Evolutionary conservation across 768 basidiomycete genomes (phyloP).

Genomic region (Nidula microcarpa): DNA sequence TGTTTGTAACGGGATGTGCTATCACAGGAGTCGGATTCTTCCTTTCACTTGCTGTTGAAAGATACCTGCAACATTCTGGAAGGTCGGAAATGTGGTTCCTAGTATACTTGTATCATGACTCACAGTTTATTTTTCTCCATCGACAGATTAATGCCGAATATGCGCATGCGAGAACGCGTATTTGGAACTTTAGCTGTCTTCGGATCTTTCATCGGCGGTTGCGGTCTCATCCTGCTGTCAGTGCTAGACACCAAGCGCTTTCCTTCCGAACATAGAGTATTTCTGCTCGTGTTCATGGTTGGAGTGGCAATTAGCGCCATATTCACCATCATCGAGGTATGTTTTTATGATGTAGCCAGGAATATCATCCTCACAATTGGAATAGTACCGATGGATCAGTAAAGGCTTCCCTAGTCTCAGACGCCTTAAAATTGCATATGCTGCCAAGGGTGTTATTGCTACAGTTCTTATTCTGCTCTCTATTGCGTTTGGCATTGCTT

Average conservation of each 20-base stretch:
- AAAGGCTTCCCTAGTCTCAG: conserved; percentile 45
- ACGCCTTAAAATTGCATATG: conserved; percentile 50
- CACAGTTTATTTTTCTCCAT: neutral
- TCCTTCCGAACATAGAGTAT: conserved; percentile 47
- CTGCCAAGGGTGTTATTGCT: conserved; percentile 61
- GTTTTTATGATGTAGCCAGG: conserved; percentile 1
- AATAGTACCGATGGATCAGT: conserved; percentile 62
- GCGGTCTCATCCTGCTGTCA: conserved; percentile 65
- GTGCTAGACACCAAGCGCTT: conserved; percentile 66
- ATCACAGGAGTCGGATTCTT: conserved; percentile 64
- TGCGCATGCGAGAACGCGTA: conserved; percentile 53
- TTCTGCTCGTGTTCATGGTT: conserved; percentile 69
- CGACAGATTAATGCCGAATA: conserved; percentile 52
- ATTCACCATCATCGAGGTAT: conserved; percentile 69
- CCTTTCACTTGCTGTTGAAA: conserved; percentile 55
- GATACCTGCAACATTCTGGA: conserved; percentile 63
- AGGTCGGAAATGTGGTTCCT: no score
- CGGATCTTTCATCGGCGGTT: conserved; percentile 59
- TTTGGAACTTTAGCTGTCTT: conserved; percentile 56
- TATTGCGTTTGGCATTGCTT: conserved; percentile 56
- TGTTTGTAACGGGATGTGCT: conserved; percentile 64
- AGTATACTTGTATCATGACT: neutral
- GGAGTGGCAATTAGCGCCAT: conserved; percentile 72
- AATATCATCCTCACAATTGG: neutral
- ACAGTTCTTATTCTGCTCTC: conserved; percentile 53